Conservation (phyloP, 2,329 filamentous ascomycete species). For the Aspergillus melleus region DNA sequence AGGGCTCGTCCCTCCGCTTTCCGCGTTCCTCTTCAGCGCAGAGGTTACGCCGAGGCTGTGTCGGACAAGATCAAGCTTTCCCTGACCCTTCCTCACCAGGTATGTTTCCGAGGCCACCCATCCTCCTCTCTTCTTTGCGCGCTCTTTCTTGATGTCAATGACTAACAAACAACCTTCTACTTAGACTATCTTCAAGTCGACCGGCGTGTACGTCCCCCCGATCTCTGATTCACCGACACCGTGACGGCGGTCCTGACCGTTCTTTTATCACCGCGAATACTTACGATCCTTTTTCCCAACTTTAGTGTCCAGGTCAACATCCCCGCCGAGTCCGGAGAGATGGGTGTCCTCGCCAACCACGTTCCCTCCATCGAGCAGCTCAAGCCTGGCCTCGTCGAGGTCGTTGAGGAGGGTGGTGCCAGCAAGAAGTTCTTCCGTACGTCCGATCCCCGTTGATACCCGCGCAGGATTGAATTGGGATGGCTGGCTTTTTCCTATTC, state of each 20-base stretch:
- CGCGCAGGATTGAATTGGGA: not conserved
- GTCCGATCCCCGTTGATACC: constrained; percentile 36
- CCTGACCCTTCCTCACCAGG: constrained; percentile 96
- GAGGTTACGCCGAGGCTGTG: constrained; percentile 87
- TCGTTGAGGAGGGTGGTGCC: constrained; percentile 84
- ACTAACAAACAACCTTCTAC: constrained; percentile 25
- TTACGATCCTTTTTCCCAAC: constrained; percentile 63
- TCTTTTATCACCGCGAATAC: constrained; percentile 24
- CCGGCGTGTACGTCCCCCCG: constrained; percentile 63
- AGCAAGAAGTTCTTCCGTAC: constrained; percentile 98
- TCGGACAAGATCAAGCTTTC: constrained; percentile 98
- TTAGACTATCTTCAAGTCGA: constrained; percentile 68
- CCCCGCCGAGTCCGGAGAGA: constrained; percentile 95
- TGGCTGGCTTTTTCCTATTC: not conserved
- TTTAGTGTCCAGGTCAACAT: constrained; percentile 94
- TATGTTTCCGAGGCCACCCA: constrained; percentile 54
- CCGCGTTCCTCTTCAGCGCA: constrained; percentile 74
- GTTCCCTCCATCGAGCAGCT: constrained; percentile 98
- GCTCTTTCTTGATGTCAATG: not conserved
- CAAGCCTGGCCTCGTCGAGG: constrained; percentile 92
- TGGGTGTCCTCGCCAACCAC: constrained; percentile 99
- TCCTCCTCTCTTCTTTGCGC: constrained; percentile 1
- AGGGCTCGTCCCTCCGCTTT: constrained; percentile 77
- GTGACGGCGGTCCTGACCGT: constrained; percentile 14
- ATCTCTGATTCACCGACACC: constrained; percentile 5